Base-by-base conservation (phyloP, 2,329 filamentous ascomycete genomes). In the Alternaria burnsii region DNA sequence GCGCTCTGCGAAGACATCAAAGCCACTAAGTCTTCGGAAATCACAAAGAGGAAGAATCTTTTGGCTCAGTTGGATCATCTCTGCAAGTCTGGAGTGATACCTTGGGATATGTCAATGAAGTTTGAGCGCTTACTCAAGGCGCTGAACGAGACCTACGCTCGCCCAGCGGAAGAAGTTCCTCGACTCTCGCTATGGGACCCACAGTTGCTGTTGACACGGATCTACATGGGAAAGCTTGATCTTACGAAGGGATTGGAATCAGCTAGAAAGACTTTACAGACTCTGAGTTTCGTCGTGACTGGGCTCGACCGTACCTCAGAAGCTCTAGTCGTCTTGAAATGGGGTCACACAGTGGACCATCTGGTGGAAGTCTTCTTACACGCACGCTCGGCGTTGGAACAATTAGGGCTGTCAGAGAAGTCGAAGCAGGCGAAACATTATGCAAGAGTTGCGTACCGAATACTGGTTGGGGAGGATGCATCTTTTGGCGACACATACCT, bases 381-480 rank as follows among this genome's bases (percentile, higher is more conserved):
- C 36, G 68, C 76, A 16, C 63, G 52, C 1, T 34, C 3, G 26
- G 69, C 69, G 3, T 79, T 79, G 67, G 11, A 50, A 16, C 22
- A 6, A 16, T 73, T 24, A 68, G 55, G 18, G 63, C 65, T 57
- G 3, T 53, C 56, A 0, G 60, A 73, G 2, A 66, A 60, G 12
- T 14, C 59, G 14, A 32, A n/a, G 18, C 55, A 65, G 40, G 75
- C 76, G 11, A 61, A 71, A 16, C 36, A 61, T 8, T 79, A 77
- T 67, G 77, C 77, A 3, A 75, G 52, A 22, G 52, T 67, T 3
- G 62, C 68, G n/a, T 80, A 78, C 59, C 68, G 51, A 46, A 71
- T 80, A 2, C 66, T 71, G 42, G 62, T 79, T 32, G 76, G 78
- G 0, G 78, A 80, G 59, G 73, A 77, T 28, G n/a, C 16, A 14